A percentile compares a stretch with the other conserved stretches of the same genome.
Evolutionary conservation across 2,329 filamentous ascomycete genomes (phyloP).

Genomic region (Leptosphaerulina australis): DNA sequence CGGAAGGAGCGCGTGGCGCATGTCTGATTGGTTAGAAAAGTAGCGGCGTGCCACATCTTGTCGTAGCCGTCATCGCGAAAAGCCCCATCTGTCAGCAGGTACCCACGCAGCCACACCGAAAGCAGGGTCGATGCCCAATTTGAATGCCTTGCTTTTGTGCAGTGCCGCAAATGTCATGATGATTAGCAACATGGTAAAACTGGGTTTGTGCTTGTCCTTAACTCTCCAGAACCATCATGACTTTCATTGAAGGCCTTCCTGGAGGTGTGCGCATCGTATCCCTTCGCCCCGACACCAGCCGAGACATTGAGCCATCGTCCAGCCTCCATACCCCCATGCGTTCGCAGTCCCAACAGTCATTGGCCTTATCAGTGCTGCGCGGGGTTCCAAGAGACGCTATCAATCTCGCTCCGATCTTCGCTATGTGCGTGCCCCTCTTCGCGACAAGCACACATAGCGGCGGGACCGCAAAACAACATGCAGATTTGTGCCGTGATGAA

Average conservation of each 20-base stretch:
- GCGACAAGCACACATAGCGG: slow-evolving; percentile 10
- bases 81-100: slow-evolving; percentile 17
- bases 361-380: slow-evolving; percentile 42
- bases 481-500: not conserved
- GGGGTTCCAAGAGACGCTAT: slow-evolving; percentile 27
- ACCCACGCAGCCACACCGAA: slow-evolving; percentile 11
- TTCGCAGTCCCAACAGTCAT: slow-evolving; percentile 32
- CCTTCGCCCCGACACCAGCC: slow-evolving; percentile 36
- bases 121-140: slow-evolving; percentile 9
- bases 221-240: slow-evolving; percentile 2
- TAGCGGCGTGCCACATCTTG: slow-evolving; percentile 7
- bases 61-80: slow-evolving; percentile 16
- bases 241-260: not conserved
- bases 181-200: slow-evolving; percentile 13
- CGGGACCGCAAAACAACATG: slow-evolving; percentile 4
- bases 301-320: slow-evolving; percentile 32
- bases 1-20: too few relatives aligned
- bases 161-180: slow-evolving; percentile 14
- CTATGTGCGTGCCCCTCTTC: slow-evolving; percentile 20
- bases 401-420: slow-evolving; percentile 37
- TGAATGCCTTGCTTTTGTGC: slow-evolving; percentile 8
- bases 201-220: not conserved
- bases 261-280: not conserved
- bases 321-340: slow-evolving; percentile 32
- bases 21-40: slow-evolving; percentile 11